These are phyloP conservation scores for Paramarasmius palmivorus DNA, from an alignment of 1,284 basidiomycete species.

Conservation along the genomic window DNA sequence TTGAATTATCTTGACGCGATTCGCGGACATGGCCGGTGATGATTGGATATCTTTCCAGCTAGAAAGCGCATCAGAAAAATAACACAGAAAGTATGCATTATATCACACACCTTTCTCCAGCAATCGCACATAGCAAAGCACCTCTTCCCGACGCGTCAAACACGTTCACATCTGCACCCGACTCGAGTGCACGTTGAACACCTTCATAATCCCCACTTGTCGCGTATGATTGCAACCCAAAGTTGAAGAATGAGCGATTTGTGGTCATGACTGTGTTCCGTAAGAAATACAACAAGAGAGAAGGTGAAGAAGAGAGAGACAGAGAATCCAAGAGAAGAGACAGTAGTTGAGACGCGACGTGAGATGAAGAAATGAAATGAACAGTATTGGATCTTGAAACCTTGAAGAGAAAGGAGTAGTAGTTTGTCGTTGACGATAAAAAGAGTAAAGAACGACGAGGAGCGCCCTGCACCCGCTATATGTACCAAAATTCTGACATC, in stretches of 20 bases:
- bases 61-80: too few relatives aligned
- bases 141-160: slow-evolving; percentile 59
- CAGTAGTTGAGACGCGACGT: background rate
- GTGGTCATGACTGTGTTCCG: slow-evolving; percentile 12
- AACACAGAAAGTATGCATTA: too few relatives aligned
- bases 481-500: too few relatives aligned
- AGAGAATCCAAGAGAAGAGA: background rate
- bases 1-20: slow-evolving; percentile 56
- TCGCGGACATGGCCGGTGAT: slow-evolving; percentile 50
- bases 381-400: too few relatives aligned
- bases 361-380: background rate
- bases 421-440: too few relatives aligned
- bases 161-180: slow-evolving; percentile 68
- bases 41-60: slow-evolving; percentile 70
- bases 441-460: too few relatives aligned
- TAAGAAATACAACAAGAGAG: slow-evolving; percentile 1
- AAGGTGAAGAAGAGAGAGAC: background rate
- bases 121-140: slow-evolving; percentile 63
- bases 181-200: slow-evolving; percentile 50
- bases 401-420: too few relatives aligned
- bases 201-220: slow-evolving; percentile 54
- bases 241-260: slow-evolving; percentile 36
- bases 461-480: too few relatives aligned
- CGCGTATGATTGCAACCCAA: slow-evolving; percentile 56
- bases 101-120: slow-evolving; percentile 61